These are phyloP conservation scores for Neurospora sp. DNA, from an alignment of 2,329 filamentous ascomycete genomes.

Conservation along the genomic window DNA sequence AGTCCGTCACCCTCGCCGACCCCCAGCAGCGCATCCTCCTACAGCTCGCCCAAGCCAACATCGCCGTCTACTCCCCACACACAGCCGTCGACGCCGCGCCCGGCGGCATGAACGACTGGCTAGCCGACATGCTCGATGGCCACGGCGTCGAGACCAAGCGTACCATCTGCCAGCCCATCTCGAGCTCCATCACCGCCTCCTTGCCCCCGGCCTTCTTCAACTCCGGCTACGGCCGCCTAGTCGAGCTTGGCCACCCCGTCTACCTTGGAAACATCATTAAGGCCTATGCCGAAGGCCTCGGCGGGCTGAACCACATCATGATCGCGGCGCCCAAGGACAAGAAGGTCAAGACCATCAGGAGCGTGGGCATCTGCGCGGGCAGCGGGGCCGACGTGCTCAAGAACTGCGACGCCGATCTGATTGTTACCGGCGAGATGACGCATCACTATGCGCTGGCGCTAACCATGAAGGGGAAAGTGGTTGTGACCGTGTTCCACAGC, in stretches of 20 bases:
- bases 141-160: constrained; percentile 23
- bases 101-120: constrained; percentile 85
- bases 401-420: constrained; percentile 60
- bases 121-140: constrained; percentile 73
- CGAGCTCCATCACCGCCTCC: constrained; percentile 28
- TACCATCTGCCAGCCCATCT: constrained; percentile 36
- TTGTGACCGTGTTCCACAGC: constrained; percentile 82
- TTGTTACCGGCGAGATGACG: constrained; percentile 87
- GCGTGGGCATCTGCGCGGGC: constrained; percentile 81
- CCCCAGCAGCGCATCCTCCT: constrained; percentile 81
- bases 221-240: constrained; percentile 43
- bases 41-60: constrained; percentile 70
- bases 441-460: constrained; percentile 87
- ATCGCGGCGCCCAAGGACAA: constrained; percentile 21
- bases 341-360: constrained; percentile 30
- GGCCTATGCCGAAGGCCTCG: constrained; percentile 55
- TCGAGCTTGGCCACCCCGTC: constrained; percentile 30
- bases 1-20: constrained; percentile 74
- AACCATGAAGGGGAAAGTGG: constrained; percentile 70
- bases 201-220: constrained; percentile 33
- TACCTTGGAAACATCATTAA: constrained; percentile 34
- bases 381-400: constrained; percentile 72
- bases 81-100: constrained; percentile 85
- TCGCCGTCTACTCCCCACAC: constrained; percentile 88
- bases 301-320: constrained; percentile 44